These are phyloP conservation scores for Neonothopanus nambi DNA, from an alignment of 1,284 basidiomycete genomes.

Conservation along the genomic window DNA sequence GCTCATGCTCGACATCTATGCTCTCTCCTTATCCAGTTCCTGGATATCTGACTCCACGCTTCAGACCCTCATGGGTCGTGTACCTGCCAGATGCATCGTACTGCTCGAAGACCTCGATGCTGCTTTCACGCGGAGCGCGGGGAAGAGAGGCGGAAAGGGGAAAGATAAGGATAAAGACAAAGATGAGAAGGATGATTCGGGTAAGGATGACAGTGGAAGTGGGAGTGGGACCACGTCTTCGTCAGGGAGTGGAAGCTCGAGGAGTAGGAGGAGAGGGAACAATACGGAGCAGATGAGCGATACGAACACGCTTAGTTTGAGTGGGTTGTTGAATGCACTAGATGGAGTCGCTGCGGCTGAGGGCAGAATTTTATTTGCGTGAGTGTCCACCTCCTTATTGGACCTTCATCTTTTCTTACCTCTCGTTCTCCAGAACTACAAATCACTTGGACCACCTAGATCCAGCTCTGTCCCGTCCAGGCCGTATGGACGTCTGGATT, in stretches of 20 bases:
- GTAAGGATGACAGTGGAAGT: constrained; percentile 26
- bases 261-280: constrained; percentile 43
- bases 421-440: constrained; percentile 52
- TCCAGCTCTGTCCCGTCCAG: constrained; percentile 80
- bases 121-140: constrained; percentile 72
- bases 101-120: constrained; percentile 85
- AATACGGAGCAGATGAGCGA: constrained; percentile 60
- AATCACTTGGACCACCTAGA: constrained; percentile 85
- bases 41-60: constrained; percentile 72
- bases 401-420: not conserved
- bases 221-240: not conserved
- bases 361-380: constrained; percentile 82
- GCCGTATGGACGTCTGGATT: constrained; percentile 88
- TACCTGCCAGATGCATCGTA: constrained; percentile 80
- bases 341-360: constrained; percentile 85
- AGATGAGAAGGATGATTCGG: constrained; percentile 34
- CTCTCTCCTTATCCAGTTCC: constrained; percentile 45
- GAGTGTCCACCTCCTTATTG: constrained; percentile 30
- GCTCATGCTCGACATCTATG: constrained; percentile 70
- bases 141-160: constrained; percentile 53
- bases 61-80: constrained; percentile 76
- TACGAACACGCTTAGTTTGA: constrained; percentile 76
- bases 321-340: constrained; percentile 79
- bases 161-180: constrained; percentile 41
- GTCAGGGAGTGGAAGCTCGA: constrained; percentile 26